A percentile compares a stretch with the other conserved stretches of the same genome.
phyloP scores from a whole-genome alignment of 495 filamentous ascomycete genomes.

The Extremus antarcticus region DNA sequence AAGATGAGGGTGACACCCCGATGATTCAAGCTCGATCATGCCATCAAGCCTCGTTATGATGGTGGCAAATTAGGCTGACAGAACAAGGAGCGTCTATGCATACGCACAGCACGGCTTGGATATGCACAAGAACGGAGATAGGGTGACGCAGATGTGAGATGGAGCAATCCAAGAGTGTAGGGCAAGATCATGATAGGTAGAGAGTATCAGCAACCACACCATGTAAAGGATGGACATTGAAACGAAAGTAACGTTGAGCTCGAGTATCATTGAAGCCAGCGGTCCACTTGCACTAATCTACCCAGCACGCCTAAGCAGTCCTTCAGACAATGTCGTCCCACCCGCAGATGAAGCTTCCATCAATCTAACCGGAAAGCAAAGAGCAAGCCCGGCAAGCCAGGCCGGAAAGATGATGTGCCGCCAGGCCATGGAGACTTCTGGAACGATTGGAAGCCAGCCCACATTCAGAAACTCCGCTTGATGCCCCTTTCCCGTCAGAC shows the following conservation, averaged over 20 bases:
- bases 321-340: not conserved
- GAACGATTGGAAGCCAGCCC: not conserved
- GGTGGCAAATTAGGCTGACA: not conserved
- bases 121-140: too few species aligned
- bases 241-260: not conserved
- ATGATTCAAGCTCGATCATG: not conserved
- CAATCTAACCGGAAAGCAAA: not conserved
- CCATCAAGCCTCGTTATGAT: not conserved
- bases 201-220: not conserved
- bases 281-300: constrained; percentile 3
- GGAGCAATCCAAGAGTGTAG: too few species aligned
- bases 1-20: not conserved
- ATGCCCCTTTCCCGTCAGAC: constrained; percentile 4
- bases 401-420: not conserved
- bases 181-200: too few species aligned
- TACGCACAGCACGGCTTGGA: too few species aligned
- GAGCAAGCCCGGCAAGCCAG: not conserved
- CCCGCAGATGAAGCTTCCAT: not conserved
- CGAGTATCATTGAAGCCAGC: too few species aligned
- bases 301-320: constrained; percentile 6
- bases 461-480: constrained; percentile 2
- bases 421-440: not conserved
- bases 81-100: too few species aligned
- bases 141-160: too few species aligned
- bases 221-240: not conserved